Percentiles rank a stretch among this genome's conserved stretches.
These are phyloP conservation scores for Lyophyllum atratum DNA, from an alignment of 768 basidiomycete species.

Conservation along the genomic window DNA sequence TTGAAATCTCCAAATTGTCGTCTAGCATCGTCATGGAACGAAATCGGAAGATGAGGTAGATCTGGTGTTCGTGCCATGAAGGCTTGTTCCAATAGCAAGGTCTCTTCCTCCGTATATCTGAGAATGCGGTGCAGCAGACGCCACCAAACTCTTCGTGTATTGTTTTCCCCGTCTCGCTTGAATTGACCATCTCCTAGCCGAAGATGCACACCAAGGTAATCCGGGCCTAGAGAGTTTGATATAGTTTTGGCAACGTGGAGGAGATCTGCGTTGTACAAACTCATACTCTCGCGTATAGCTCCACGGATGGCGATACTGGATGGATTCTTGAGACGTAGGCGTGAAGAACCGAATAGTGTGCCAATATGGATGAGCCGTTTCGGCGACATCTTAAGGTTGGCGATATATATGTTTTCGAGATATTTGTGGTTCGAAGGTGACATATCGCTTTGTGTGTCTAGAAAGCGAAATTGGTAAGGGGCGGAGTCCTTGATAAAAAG, in stretches of 20 bases:
- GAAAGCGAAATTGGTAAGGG: conserved; percentile 67
- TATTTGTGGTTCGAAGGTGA: conserved; percentile 39
- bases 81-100: conserved; percentile 29
- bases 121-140: conserved; percentile 53
- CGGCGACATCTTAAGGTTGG: conserved; percentile 35
- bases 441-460: conserved; percentile 40
- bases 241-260: conserved; percentile 46
- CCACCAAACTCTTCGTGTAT: conserved; percentile 55
- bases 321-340: conserved; percentile 51
- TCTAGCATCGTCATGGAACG: neutral
- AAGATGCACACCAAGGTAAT: conserved; percentile 66
- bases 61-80: conserved; percentile 2
- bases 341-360: conserved; percentile 74
- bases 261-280: conserved; percentile 52
- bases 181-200: conserved; percentile 73
- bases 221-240: conserved; percentile 38
- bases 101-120: conserved; percentile 37
- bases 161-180: conserved; percentile 37
- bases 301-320: conserved; percentile 44
- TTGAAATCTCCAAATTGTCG: neutral
- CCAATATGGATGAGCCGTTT: conserved; percentile 69
- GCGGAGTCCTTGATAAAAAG: conserved; percentile 51
- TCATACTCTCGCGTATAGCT: conserved; percentile 57
- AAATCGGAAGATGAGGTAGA: neutral
- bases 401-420: conserved; percentile 42